Evolutionary conservation across 139 green algal genomes (phyloP), one percentile per base, ranked within the genome.

Genomic region (Ettlia oleoabundans): DNA sequence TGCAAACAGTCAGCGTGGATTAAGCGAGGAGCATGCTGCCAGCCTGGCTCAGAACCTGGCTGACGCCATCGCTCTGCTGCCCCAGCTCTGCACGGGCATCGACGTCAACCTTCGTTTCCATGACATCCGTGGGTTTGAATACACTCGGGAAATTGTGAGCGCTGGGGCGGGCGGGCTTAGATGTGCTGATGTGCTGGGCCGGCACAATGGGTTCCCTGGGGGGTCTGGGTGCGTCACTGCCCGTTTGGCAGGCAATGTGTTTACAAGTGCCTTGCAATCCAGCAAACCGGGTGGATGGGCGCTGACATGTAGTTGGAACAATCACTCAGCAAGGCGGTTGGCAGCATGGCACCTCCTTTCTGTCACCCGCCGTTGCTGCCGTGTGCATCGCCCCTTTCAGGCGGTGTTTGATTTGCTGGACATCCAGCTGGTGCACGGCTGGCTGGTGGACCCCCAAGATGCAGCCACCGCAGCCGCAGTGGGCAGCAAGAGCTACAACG

Each of bases 351-450:
- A 41, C 19, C 43, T 1, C 2, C 1, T 92, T 88, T n/a, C 21
- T 21, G 18, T 67, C 58, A 32, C 58, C 58, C 58, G 58, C 58
- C 21, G 26, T n/a, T n/a, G n/a, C n/a, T n/a, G n/a, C n/a, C n/a
- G n/a, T n/a, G n/a, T 1, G 84, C 55, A 9, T 22, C 21, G 28
- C 15, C 15, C 55, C 73, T 35, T 33, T 2, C 64, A 94, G 93
- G 84, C 89, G 22, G 94, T 99, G 43, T 99, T 99, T 80, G 97
- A 99, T 88, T 90, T 99, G 58, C 88, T 99, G 62, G 94, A 94
- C 88, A 94, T 99, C 55, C 75, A 52, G 26, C 87, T 99, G 24
- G 86, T 97, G 55, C 97, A 99, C 81, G 97, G 96, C 58, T 99
- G 97, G 97, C 84, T 99, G 43, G 84, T 95, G 7, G 95, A 98